These are phyloP conservation scores for Hemileccinum rubropunctum DNA, from an alignment of 768 basidiomycete species.

Conservation along the genomic window DNA sequence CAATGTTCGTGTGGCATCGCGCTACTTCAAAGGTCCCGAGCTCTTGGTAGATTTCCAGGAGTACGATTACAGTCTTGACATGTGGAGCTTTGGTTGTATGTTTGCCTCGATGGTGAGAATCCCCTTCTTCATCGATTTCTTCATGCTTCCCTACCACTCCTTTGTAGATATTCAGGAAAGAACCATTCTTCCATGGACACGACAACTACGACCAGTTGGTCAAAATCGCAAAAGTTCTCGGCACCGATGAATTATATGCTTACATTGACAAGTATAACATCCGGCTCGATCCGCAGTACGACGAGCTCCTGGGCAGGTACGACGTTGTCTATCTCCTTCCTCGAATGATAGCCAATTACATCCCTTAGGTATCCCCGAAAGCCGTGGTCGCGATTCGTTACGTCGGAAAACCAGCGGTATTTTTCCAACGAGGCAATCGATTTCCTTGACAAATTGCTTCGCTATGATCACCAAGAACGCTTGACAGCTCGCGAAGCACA, in stretches of 20 bases:
- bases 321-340: conserved; percentile 9
- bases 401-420: conserved; percentile 92
- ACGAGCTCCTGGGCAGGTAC: conserved; percentile 87
- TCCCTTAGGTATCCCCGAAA: conserved; percentile 78
- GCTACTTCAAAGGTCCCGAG: conserved; percentile 98
- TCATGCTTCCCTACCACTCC: not conserved
- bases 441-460: conserved; percentile 90
- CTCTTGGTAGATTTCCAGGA: conserved; percentile 97
- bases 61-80: conserved; percentile 96
- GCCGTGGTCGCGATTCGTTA: conserved; percentile 94
- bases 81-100: conserved; percentile 99
- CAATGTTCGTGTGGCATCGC: conserved; percentile 94
- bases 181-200: conserved; percentile 99
- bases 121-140: not conserved
- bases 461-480: conserved; percentile 97
- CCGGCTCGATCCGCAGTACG: conserved; percentile 92
- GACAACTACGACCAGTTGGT: conserved; percentile 99
- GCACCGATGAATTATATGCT: conserved; percentile 90
- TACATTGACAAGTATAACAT: conserved; percentile 97
- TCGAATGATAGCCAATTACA: conserved; percentile 5
- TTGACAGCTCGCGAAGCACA: conserved; percentile 94
- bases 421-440: conserved; percentile 97
- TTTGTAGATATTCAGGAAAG: conserved; percentile 92
- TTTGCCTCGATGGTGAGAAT: conserved; percentile 91
- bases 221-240: conserved; percentile 96